These are phyloP conservation scores for Setaria italica DNA, from an alignment of 202 grass and related monocot species.

Conservation along the genomic window DNA sequence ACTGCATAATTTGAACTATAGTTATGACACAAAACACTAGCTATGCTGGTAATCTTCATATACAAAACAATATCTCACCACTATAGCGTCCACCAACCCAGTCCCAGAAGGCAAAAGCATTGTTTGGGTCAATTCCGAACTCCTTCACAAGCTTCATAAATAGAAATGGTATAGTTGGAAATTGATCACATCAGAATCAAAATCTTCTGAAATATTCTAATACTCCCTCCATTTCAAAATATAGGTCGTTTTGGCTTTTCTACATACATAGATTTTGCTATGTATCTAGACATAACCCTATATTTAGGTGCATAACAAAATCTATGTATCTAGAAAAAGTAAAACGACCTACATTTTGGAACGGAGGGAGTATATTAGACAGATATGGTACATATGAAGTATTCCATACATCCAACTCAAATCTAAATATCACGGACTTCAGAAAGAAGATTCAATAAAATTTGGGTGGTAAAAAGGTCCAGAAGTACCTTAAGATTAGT, in stretches of 20 bases:
- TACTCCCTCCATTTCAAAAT: not conserved
- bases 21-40: constrained; percentile 35
- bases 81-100: constrained; percentile 99
- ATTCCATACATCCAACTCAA: not conserved
- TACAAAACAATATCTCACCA: constrained; percentile 63
- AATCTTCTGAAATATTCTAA: not conserved
- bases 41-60: not conserved
- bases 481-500: constrained; percentile 87
- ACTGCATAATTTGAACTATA: constrained; percentile 60
- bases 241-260: too few species aligned
- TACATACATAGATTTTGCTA: too few species aligned
- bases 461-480: not conserved
- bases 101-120: constrained; percentile 99
- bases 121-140: constrained; percentile 96
- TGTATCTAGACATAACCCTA: too few species aligned
- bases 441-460: constrained; percentile 16
- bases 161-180: constrained; percentile 39
- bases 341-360: too few species aligned
- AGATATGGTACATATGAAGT: constrained; percentile 16
- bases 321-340: too few species aligned
- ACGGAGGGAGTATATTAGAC: not conserved
- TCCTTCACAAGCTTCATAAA: constrained; percentile 84
- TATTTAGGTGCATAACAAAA: too few species aligned
- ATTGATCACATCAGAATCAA: constrained; percentile 32
- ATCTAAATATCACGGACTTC: not conserved